Evolutionary conservation across 768 basidiomycete genomes (phyloP).

Genomic region (Amanita inopinata): DNA sequence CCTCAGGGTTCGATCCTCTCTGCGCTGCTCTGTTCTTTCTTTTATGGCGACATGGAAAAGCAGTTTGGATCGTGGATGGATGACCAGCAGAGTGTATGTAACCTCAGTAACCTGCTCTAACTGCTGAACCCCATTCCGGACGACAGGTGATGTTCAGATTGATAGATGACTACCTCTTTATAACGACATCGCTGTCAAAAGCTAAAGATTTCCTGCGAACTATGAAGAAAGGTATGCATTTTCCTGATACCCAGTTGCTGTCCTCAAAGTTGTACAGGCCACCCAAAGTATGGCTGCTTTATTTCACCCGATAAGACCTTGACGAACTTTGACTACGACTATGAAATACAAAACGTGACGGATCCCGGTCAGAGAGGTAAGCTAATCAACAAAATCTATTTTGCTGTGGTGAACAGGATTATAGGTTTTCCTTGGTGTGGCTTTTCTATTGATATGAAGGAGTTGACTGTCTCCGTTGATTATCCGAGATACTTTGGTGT

Average conservation of each 20-base stretch:
- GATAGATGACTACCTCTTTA: constrained; percentile 91
- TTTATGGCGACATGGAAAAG: constrained; percentile 86
- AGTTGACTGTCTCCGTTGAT: constrained; percentile 74
- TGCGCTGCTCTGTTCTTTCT: constrained; percentile 85
- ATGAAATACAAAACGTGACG: constrained; percentile 42
- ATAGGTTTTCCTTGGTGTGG: constrained; percentile 95
- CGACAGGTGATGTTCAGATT: constrained; percentile 67
- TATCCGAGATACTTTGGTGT: constrained; percentile 56
- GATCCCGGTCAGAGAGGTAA: constrained; percentile 35
- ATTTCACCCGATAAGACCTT: constrained; percentile 85
- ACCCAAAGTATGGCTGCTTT: constrained; percentile 91
- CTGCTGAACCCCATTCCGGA: background rate
- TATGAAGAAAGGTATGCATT: constrained; percentile 58
- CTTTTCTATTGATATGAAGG: constrained; percentile 60
- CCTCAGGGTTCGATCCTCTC: constrained; percentile 98
- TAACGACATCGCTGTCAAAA: constrained; percentile 54
- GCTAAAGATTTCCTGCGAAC: constrained; percentile 62
- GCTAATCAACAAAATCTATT: background rate
- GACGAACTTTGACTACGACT: constrained; percentile 70
- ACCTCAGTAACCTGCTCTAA: background rate
- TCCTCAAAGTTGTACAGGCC: constrained; percentile 37
- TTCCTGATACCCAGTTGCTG: background rate
- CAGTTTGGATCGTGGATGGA: constrained; percentile 41
- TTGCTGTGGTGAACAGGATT: background rate
- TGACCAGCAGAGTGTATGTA: constrained; percentile 53